Conservation (phyloP, 495 filamentous ascomycete species). For the Diplogelasinospora grovesii region DNA sequence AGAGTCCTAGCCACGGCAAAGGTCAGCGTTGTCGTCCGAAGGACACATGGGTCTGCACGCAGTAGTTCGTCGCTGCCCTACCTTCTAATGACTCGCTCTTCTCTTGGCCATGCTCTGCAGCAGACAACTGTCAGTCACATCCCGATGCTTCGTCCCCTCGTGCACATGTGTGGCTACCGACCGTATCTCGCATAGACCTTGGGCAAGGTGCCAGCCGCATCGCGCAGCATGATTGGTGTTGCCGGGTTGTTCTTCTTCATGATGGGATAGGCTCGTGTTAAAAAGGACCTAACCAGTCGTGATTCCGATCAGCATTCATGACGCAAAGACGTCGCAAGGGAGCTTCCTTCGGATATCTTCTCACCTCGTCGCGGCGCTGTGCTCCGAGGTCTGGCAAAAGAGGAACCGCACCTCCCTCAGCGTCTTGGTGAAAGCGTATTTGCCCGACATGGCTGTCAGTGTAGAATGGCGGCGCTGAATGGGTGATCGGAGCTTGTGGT, state of each 20-base stretch:
- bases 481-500: constrained; percentile 4
- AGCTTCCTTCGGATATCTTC: too few relatives aligned
- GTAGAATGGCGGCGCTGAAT: constrained; percentile 5
- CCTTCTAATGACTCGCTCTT: constrained; percentile 76
- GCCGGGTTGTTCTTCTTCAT: constrained; percentile 99
- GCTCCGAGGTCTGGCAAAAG: constrained; percentile 88
- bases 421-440: constrained; percentile 81
- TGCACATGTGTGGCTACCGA: constrained; percentile 43
- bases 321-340: too few relatives aligned
- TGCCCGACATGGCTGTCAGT: constrained; percentile 68
- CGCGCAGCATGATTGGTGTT: constrained; percentile 89
- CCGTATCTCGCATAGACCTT: constrained; percentile 90
- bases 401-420: constrained; percentile 96
- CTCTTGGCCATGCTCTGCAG: constrained; percentile 77
- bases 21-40: too few relatives aligned
- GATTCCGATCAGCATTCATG: too few relatives aligned
- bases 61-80: too few relatives aligned
- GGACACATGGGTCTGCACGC: too few relatives aligned
- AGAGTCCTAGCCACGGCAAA: constrained; percentile 65
- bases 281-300: constrained; percentile 88
- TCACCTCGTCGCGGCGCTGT: constrained; percentile 80
- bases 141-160: too few relatives aligned
- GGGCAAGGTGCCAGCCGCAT: constrained; percentile 74
- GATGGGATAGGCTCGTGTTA: constrained; percentile 85
- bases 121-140: not conserved